These are phyloP conservation scores for Trametes sp. DNA, from an alignment of 1,284 basidiomycete species.

Conservation along the genomic window DNA sequence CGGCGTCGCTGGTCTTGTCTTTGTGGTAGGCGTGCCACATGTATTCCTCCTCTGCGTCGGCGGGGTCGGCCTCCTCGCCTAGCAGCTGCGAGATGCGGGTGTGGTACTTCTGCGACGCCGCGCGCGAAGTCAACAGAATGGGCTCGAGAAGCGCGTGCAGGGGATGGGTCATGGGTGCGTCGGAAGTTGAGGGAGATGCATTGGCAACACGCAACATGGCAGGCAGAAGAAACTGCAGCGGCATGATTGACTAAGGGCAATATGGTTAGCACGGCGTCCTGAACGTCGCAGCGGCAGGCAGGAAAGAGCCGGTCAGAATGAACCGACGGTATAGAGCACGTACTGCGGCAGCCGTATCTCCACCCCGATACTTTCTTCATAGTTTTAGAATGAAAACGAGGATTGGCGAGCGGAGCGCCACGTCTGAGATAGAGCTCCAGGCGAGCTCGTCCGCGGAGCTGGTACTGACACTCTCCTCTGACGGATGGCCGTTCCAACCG, in stretches of 20 bases:
- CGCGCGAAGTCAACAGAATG: conserved; percentile 64
- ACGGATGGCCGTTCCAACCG: background rate
- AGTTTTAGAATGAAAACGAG: no score
- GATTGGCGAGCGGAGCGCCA: background rate
- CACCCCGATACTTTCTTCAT: no score
- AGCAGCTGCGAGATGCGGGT: conserved; percentile 66
- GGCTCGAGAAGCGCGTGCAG: conserved; percentile 64
- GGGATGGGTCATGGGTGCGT: conserved; percentile 50
- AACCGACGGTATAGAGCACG: no score
- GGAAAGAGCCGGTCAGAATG: background rate
- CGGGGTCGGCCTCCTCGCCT: conserved; percentile 60
- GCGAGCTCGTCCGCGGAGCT: background rate
- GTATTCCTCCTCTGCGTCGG: conserved; percentile 70
- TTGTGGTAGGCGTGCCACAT: conserved; percentile 75
- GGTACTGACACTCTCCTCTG: background rate
- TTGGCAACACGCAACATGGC: conserved; percentile 51
- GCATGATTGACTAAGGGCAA: conserved; percentile 67
- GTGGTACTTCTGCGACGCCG: conserved; percentile 67
- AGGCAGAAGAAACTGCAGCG: conserved; percentile 60
- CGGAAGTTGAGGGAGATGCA: conserved; percentile 19
- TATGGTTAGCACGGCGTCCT: conserved; percentile 9
- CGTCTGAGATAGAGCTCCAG: background rate
- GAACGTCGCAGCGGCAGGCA: background rate
- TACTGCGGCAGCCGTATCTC: no score
- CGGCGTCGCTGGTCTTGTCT: conserved; percentile 55